A percentile compares a stretch with the other conserved stretches of the same genome.
Evolutionary conservation across 805 yeast genomes (phyloP).

Genomic region (Candida hungchunana): DNA sequence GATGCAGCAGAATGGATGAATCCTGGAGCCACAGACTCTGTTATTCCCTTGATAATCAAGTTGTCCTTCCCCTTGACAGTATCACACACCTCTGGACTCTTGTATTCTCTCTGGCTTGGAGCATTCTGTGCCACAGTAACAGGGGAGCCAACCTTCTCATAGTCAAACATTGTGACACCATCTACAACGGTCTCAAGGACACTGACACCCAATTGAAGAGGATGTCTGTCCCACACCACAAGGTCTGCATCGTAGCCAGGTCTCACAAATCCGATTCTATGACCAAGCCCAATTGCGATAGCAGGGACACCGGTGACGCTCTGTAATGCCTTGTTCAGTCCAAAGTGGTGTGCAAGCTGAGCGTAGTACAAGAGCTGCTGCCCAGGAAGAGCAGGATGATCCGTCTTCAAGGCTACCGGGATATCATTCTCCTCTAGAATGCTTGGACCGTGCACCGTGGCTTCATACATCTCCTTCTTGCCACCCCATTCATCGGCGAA

Average conservation of each 20-base stretch:
- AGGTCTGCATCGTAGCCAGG: conserved; percentile 9
- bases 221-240: conserved; percentile 10
- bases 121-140: background rate
- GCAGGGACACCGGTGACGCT: conserved; percentile 8
- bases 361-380: conserved; percentile 7
- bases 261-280: conserved; percentile 8
- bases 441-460: conserved; percentile 4
- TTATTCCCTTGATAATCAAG: conserved; percentile 3
- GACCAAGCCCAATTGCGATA: conserved; percentile 2
- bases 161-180: conserved; percentile 6
- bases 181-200: conserved; percentile 6
- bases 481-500: conserved; percentile 11
- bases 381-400: conserved; percentile 10
- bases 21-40: conserved; percentile 3
- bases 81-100: background rate
- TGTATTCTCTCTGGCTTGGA: background rate
- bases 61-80: background rate
- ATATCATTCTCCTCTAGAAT: conserved; percentile 3
- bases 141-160: background rate
- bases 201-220: conserved; percentile 3
- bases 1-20: conserved; percentile 1
- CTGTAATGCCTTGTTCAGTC: conserved; percentile 3
- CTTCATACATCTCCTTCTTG: conserved; percentile 9
- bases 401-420: conserved; percentile 8
- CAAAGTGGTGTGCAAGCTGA: conserved; percentile 6